These are phyloP conservation scores for Fistulina hepatica DNA, from an alignment of 1,284 basidiomycete species.

Conservation along the genomic window DNA sequence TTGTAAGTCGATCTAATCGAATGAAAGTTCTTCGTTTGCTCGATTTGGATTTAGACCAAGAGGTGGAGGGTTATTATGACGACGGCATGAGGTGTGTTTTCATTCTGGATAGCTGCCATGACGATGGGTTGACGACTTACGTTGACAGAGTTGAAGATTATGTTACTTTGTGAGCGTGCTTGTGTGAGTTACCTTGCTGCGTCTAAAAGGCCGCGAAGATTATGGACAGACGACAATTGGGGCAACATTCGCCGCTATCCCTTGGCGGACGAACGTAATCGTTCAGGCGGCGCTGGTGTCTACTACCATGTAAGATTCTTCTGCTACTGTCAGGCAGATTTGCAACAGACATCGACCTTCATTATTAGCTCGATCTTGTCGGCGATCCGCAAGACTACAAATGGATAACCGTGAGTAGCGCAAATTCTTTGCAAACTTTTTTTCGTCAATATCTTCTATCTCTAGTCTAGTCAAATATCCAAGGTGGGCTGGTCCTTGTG, in stretches of 20 bases:
- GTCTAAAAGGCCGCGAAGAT: no score
- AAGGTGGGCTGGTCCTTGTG: constrained; percentile 22
- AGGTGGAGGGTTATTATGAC: constrained; percentile 60
- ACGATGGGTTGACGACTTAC: no score
- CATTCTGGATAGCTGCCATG: no score
- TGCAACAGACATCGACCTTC: no score
- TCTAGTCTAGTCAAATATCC: constrained; percentile 26
- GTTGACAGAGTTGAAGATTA: no score
- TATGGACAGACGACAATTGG: no score
- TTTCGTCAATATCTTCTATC: no score
- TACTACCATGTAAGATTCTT: constrained; percentile 62
- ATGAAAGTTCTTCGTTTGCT: no score
- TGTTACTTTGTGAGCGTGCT: constrained; percentile 40
- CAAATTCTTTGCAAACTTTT: no score
- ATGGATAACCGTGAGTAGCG: constrained; percentile 45
- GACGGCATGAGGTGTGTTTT: constrained; percentile 48
- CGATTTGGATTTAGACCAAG: constrained; percentile 37
- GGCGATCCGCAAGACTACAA: constrained; percentile 49
- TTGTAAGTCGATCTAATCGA: no score
- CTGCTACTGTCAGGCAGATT: no score
- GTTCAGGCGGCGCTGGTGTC: constrained; percentile 54
- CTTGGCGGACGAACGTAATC: constrained; percentile 36
- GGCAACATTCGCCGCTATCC: constrained; percentile 53
- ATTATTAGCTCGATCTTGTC: constrained; percentile 36
- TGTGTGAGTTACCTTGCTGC: no score